Base-by-base conservation (phyloP, 805 yeast species). In the Clavispora asparagi region DNA sequence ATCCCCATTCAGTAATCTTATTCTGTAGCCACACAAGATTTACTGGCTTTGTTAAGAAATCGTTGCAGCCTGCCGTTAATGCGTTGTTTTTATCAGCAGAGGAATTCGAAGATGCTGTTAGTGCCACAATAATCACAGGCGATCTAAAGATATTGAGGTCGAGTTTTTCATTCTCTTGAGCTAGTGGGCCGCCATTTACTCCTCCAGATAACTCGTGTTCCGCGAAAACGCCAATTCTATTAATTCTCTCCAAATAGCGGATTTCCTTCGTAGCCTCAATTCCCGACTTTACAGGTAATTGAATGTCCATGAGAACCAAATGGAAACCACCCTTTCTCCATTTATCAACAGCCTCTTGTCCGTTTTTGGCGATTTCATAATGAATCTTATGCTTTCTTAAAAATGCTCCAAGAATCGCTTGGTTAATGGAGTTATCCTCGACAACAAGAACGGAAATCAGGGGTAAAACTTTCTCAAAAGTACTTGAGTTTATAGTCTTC, bases 1-100 rank as follows among this genome's bases (percentile, higher is more conserved):
- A 92, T 0, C 99, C 98, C 98, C 98, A 94, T 65, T 92, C 97
- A 0, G 90, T 85, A 43, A 94, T 87, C 66, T 94, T 94, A 60
- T 87, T 88, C 58, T 90, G 87, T 40, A 94, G 72, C 99, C 99
- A 94, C 41, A 82, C 87, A 55, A 92, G 72, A 56, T 90, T 92
- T 8, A 94, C 98, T 0, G 99, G 99, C 56, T 94, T 94, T 9
- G 97, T 94, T 55, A 94, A 68, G 68, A 85, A 94, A 65, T 94
- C 99, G 60, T 94, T 94, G 67, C 99, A 94, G 40, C 99, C 99
- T 3, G 98, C 97, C 27, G 95, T 86, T 45, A 94, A 72, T 0
- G 99, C 99, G 58, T 88, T 87, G 51, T 88, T 83, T 61, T 87
- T 83, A 66, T 91, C 98, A 28, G 83, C 83, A 12, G 84, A 81